Percentiles rank a stretch among this genome's conserved stretches.
Evolutionary conservation across 2,329 filamentous ascomycete genomes (phyloP).

Genomic region (Parasarocladium wereldwijsianum): DNA sequence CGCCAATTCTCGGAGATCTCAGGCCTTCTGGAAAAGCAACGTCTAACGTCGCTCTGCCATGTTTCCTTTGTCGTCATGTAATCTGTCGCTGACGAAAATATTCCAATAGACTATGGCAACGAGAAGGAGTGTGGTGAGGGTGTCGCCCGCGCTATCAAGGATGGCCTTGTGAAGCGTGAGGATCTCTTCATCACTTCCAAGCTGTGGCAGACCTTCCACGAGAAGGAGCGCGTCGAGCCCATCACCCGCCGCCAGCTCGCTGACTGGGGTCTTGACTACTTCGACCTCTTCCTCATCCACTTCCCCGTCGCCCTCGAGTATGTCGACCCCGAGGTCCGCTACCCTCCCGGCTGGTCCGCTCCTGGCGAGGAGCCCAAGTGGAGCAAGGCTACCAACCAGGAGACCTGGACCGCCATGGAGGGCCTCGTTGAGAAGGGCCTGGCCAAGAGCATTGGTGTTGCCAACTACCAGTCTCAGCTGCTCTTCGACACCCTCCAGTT

Average conservation of each 20-base stretch:
- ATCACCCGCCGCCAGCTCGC: conserved; percentile 64
- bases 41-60: no score
- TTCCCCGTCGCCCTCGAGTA: conserved; percentile 80
- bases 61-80: no score
- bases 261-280: conserved; percentile 78
- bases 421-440: conserved; percentile 53
- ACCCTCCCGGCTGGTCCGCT: conserved; percentile 66
- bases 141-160: conserved; percentile 63
- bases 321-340: conserved; percentile 63
- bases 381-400: conserved; percentile 58
- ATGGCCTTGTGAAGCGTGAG: conserved; percentile 67
- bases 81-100: no score
- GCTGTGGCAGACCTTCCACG: conserved; percentile 88
- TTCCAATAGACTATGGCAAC: conserved; percentile 55
- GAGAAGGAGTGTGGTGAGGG: conserved; percentile 62
- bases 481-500: conserved; percentile 70
- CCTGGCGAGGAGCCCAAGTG: conserved; percentile 47
- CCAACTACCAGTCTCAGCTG: conserved; percentile 68
- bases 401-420: conserved; percentile 78
- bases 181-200: conserved; percentile 89
- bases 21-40: no score
- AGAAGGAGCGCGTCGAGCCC: conserved; percentile 59
- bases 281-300: conserved; percentile 81
- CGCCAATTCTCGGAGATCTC: no score
- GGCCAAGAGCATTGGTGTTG: conserved; percentile 61